Evolutionary conservation across 306 rosid genomes (phyloP).

Genomic region (Inga leiocalycina): DNA sequence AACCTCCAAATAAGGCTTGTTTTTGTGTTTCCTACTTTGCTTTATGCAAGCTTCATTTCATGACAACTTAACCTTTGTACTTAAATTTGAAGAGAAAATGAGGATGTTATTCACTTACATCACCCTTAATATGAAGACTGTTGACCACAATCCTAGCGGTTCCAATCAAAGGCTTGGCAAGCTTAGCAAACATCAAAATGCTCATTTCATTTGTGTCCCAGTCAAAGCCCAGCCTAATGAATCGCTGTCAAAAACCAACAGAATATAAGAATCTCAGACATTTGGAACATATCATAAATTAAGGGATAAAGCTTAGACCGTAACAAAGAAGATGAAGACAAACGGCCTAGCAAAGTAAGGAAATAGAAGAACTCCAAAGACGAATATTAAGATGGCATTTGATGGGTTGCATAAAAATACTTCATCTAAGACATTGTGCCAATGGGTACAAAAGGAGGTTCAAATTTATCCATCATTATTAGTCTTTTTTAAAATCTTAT

Average conservation of each 20-base stretch:
- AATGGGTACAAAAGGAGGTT: not conserved
- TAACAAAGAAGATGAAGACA: conserved; percentile 12
- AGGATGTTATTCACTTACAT: conserved; percentile 62
- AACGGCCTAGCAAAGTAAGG: not conserved
- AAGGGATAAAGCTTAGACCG: conserved; percentile 21
- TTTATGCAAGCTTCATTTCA: conserved; percentile 4
- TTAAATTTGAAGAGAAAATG: conserved; percentile 4
- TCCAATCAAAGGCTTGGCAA: conserved; percentile 83
- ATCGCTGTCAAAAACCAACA: conserved; percentile 56
- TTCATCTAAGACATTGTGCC: not conserved
- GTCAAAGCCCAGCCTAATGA: conserved; percentile 83
- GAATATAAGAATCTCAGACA: conserved; percentile 32
- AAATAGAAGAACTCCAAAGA: conserved; percentile 11
- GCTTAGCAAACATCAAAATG: conserved; percentile 84
- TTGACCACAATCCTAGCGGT: conserved; percentile 95
- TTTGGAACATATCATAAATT: conserved; percentile 16
- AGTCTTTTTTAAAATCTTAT: not conserved
- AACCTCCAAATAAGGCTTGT: not conserved
- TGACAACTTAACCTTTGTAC: conserved; percentile 5
- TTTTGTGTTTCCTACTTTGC: conserved; percentile 6
- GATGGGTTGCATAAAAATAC: not conserved
- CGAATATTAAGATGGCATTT: conserved; percentile 5
- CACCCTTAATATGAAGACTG: conserved; percentile 94
- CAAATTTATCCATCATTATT: not conserved
- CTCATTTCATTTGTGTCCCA: conserved; percentile 98